Evolutionary conservation across 768 basidiomycete species (phyloP).

Genomic region (Termitomyces sp.): DNA sequence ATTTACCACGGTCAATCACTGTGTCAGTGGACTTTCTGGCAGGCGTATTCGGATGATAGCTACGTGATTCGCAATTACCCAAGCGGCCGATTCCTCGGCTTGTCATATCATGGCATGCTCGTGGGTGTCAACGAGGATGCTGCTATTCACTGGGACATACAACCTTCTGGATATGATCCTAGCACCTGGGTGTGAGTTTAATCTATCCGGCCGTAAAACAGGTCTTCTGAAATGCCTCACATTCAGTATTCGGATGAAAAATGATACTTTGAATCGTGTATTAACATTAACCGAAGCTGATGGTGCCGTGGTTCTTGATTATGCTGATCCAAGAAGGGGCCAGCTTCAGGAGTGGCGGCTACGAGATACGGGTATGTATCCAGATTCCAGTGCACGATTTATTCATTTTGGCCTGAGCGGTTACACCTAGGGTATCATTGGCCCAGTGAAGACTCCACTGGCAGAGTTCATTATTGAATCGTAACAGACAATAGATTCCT

Average conservation of each 20-base stretch:
- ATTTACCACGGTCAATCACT: background rate
- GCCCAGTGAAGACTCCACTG: background rate
- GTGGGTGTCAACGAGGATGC: constrained; percentile 6
- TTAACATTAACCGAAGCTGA: constrained; percentile 1
- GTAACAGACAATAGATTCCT: background rate
- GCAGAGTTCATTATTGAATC: background rate
- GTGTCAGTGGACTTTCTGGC: constrained; percentile 10
- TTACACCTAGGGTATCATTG: background rate
- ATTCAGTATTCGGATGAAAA: constrained; percentile 6
- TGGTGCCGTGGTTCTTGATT: constrained; percentile 4
- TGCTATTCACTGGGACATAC: constrained; percentile 10
- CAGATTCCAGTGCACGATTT: background rate
- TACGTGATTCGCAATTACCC: constrained; percentile 10
- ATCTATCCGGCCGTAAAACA: background rate
- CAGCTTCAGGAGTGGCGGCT: constrained; percentile 9
- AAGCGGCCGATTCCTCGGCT: constrained; percentile 5
- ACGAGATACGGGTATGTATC: background rate
- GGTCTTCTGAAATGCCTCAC: background rate
- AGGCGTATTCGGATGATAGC: constrained; percentile 1
- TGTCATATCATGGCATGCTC: constrained; percentile 3
- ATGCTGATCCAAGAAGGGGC: background rate
- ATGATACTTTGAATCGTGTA: constrained; percentile 1
- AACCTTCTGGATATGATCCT: constrained; percentile 7
- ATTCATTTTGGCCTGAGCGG: background rate
- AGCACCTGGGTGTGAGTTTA: constrained; percentile 8